Conservation (phyloP, 768 basidiomycete genomes). For the Macrolepiota fuliginosa region DNA sequence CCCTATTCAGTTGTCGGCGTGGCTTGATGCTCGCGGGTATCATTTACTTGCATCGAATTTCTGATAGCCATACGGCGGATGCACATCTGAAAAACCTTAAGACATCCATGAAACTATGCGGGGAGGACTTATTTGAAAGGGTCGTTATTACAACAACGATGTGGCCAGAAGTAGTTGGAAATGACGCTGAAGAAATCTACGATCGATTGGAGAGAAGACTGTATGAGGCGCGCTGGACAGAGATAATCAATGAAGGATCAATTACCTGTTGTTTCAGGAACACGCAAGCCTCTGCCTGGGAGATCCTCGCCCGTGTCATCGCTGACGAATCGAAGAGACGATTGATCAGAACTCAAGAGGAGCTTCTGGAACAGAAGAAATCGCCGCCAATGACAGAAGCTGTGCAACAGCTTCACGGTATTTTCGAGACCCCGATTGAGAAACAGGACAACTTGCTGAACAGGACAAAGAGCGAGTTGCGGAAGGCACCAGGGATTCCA, state of each 20-base stretch:
- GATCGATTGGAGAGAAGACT: background rate
- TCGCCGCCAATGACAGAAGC: constrained; percentile 6
- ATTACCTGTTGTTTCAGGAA: too few relatives aligned
- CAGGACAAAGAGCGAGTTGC: background rate
- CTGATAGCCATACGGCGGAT: constrained; percentile 7
- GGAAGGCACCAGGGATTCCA: constrained; percentile 2
- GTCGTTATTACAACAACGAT: constrained; percentile 12
- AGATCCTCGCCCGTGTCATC: too few relatives aligned
- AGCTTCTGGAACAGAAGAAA: constrained; percentile 1
- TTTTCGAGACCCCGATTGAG: background rate
- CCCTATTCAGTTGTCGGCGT: too few relatives aligned
- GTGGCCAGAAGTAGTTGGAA: constrained; percentile 2
- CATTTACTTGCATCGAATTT: constrained; percentile 14
- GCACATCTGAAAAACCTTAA: constrained; percentile 9
- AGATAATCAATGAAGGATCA: background rate
- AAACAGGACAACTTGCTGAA: constrained; percentile 1
- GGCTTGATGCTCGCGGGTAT: constrained; percentile 12
- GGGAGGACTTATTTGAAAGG: constrained; percentile 1
- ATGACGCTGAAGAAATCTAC: background rate
- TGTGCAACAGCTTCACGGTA: background rate
- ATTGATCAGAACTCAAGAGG: constrained; percentile 1
- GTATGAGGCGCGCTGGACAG: constrained; percentile 12
- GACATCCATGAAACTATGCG: constrained; percentile 9
- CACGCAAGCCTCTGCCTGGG: too few relatives aligned
- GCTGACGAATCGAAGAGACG: background rate